Percentiles rank a stretch among this genome's conserved stretches.
These are phyloP conservation scores for Yarrowia galli DNA, from an alignment of 1,139 yeast genomes.

Conservation along the genomic window DNA sequence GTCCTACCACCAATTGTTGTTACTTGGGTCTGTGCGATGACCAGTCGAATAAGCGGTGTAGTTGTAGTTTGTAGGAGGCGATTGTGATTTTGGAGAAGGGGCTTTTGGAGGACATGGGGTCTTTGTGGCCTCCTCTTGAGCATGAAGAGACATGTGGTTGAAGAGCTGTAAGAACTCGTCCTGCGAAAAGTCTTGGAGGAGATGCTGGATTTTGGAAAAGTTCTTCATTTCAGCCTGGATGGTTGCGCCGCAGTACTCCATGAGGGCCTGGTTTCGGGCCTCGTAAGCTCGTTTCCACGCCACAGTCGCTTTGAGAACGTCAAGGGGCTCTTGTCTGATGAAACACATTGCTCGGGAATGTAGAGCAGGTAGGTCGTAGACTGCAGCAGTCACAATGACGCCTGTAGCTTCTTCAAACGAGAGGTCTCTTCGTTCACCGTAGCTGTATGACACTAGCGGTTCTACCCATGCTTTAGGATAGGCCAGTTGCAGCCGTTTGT, in stretches of 20 bases:
- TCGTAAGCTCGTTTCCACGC: conserved; percentile 5
- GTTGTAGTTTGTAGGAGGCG: too few species aligned
- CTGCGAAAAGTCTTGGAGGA: neutral
- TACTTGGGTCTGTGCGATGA: too few species aligned
- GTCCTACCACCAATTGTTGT: too few species aligned
- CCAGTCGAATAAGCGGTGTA: too few species aligned
- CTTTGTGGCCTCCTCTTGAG: neutral
- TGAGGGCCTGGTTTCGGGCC: neutral
- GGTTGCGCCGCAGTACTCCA: conserved; percentile 3
- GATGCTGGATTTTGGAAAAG: neutral
- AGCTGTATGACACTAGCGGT: neutral
- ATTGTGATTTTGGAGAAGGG: neutral
- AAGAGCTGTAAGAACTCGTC: conserved; percentile 4
- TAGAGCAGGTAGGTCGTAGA: neutral
- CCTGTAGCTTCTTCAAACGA: conserved; percentile 1
- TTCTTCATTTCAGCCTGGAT: neutral
- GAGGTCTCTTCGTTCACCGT: neutral
- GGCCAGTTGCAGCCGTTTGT: neutral
- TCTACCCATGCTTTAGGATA: neutral
- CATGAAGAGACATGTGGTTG: neutral
- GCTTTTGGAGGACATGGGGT: neutral
- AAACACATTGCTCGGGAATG: neutral
- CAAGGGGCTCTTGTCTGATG: neutral
- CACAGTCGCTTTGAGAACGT: neutral
- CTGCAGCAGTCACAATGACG: neutral